Percentiles rank a stretch among this genome's conserved stretches.
Evolutionary conservation across 2,329 filamentous ascomycete genomes (phyloP).

Genomic region (Aspergillus tamarii): DNA sequence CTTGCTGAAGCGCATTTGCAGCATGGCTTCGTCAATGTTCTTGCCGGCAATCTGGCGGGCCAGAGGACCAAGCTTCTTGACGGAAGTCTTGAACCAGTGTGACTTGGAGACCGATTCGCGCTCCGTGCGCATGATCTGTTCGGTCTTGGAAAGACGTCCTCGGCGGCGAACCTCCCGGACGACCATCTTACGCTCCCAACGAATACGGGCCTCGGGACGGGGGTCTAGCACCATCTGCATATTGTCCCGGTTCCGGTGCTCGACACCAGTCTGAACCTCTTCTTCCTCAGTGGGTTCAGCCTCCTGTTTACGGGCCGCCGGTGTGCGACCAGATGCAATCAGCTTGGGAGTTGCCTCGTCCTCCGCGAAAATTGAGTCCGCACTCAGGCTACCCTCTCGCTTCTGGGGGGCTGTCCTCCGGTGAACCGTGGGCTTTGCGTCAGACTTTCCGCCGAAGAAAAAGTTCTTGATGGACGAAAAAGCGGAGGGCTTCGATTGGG

Average conservation of each 20-base stretch:
- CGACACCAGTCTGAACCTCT: constrained; percentile 25
- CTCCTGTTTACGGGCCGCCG: constrained; percentile 27
- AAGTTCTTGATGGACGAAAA: constrained; percentile 40
- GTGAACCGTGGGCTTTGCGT: constrained; percentile 33
- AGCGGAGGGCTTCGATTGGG: constrained; percentile 25
- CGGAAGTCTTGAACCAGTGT: constrained; percentile 75
- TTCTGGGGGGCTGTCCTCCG: constrained; percentile 34
- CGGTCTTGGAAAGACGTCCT: constrained; percentile 66
- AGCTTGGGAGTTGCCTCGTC: constrained; percentile 33
- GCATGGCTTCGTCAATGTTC: constrained; percentile 87
- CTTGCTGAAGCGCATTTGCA: constrained; percentile 93
- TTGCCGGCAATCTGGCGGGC: constrained; percentile 90
- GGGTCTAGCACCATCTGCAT: constrained; percentile 73
- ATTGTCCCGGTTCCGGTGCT: constrained; percentile 52
- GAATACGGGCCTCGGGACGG: constrained; percentile 68
- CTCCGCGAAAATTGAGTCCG: constrained; percentile 48
- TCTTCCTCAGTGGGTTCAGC: constrained; percentile 15
- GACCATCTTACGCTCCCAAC: constrained; percentile 84
- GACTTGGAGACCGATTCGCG: constrained; percentile 64
- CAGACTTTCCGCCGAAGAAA: constrained; percentile 33
- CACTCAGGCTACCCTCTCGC: constrained; percentile 39
- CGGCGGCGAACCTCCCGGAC: constrained; percentile 72
- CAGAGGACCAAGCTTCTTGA: constrained; percentile 89
- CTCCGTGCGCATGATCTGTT: constrained; percentile 70
- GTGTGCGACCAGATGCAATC: constrained; percentile 30